A percentile compares a stretch with the other conserved stretches of the same genome.
phyloP scores from a whole-genome alignment of 1,284 basidiomycete genomes.

The Neotropicomus parvogracilis region DNA sequence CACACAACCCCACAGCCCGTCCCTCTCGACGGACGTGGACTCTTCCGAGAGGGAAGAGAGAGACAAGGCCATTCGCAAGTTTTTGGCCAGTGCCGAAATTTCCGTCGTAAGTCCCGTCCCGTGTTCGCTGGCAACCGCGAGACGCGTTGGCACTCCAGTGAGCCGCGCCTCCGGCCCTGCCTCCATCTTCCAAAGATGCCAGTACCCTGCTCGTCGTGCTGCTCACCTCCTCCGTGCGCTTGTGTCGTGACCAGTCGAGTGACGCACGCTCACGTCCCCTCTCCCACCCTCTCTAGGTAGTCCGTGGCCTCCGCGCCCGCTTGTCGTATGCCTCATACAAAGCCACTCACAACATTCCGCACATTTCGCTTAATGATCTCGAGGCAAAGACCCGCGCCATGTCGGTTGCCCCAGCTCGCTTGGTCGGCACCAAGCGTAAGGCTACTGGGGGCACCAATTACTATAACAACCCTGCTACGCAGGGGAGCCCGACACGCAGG shows the following conservation, averaged over 20 bases:
- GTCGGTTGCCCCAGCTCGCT: slow-evolving; percentile 43
- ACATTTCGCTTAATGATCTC: slow-evolving; percentile 61
- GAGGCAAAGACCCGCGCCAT: slow-evolving; percentile 55
- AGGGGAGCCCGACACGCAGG: slow-evolving; percentile 35
- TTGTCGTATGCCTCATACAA: slow-evolving; percentile 79
- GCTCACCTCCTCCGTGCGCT: not conserved
- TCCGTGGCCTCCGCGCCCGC: slow-evolving; percentile 69
- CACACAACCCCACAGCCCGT: slow-evolving; percentile 46
- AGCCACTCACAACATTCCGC: slow-evolving; percentile 65
- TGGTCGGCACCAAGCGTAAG: slow-evolving; percentile 57
- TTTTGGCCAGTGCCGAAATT: slow-evolving; percentile 69
- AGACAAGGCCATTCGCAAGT: slow-evolving; percentile 64
- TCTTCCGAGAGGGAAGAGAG: slow-evolving; percentile 51
- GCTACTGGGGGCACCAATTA: slow-evolving; percentile 41
- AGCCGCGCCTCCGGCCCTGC: slow-evolving; percentile 13
- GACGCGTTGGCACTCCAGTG: slow-evolving; percentile 45
- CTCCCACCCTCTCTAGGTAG: slow-evolving; percentile 51
- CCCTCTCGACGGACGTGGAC: slow-evolving; percentile 37
- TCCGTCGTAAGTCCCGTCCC: slow-evolving; percentile 62
- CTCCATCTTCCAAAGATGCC: not conserved
- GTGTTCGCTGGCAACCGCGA: slow-evolving; percentile 23
- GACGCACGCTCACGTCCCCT: slow-evolving; percentile 38
- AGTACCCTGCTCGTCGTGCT: slow-evolving; percentile 1
- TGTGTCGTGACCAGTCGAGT: slow-evolving; percentile 11
- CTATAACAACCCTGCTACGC: slow-evolving; percentile 49